Percentiles rank a stretch among this genome's conserved stretches.
phyloP scores from a whole-genome alignment of 441 rosid genomes.

The Kokia cookei region DNA sequence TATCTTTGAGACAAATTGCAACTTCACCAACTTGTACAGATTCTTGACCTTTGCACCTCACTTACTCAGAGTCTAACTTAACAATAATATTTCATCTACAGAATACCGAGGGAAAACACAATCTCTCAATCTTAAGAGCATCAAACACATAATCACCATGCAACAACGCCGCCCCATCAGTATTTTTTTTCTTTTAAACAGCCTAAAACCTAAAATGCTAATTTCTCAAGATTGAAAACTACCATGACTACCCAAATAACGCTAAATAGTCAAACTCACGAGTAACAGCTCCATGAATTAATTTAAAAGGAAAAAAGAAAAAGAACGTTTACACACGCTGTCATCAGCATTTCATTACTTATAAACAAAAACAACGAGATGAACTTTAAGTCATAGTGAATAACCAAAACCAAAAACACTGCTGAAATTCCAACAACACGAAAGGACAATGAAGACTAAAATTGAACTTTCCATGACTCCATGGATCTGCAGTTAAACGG shows the following conservation, averaged over 20 bases:
- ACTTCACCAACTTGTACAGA: neutral
- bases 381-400: neutral
- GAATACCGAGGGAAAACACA: neutral
- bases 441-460: neutral
- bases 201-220: neutral
- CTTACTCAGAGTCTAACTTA: neutral
- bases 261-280: neutral
- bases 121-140: neutral
- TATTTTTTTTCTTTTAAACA: neutral
- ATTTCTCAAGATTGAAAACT: neutral
- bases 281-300: neutral
- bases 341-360: neutral
- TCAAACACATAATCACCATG: neutral
- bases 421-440: neutral
- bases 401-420: constrained; percentile 8
- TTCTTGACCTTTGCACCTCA: neutral
- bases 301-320: neutral
- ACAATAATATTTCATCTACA: neutral
- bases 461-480: constrained; percentile 15
- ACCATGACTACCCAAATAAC: neutral
- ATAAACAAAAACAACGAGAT: neutral
- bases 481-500: constrained; percentile 28
- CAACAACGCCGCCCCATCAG: neutral
- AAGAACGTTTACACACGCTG: neutral
- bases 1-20: neutral